Evolutionary conservation across 108 stramenopile species (phyloP), one percentile per base, ranked within the genome.

Genomic region (Epithemia pelagica): DNA sequence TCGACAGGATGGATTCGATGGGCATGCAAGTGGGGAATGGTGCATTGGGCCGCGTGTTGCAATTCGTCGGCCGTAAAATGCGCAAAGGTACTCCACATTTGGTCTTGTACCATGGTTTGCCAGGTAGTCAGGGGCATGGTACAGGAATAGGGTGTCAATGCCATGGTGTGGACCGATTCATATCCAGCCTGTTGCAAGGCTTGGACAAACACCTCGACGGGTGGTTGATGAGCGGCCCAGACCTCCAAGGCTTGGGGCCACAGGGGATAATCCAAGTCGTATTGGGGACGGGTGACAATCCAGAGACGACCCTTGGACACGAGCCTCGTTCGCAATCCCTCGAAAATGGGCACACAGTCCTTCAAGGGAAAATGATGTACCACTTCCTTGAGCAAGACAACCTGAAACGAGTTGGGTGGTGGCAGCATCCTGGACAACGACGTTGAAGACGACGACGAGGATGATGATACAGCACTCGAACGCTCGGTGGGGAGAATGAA

Each of bases 61-160:
- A 88, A 56, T 57, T 88, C 84, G 2, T 71, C 65, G 62, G 81
- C 78, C 0, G 71, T 59, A 69, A 88, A 88, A 30, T 85, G 68
- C 28, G 83, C 66, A 77, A 88, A 88, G 8, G 84, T 88, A 66
- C 82, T 83, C 87, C 87, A 88, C 61, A 85, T 85, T 15, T 82
- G 72, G 0, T 69, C 30, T 52, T 65, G 68, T 1, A 88, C 62
- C 87, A 88, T 88, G 0, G 27, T 26, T 28, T 66, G 70, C 87
- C 87, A 88, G 52, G 71, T 23, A 1, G 52, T 21, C 28, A 83
- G 51, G 3, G 70, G 20, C 29, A 83, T 83, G 32, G 61, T 29
- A 63, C 79, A 80, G 0, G 72, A 56, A 64, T 85, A 85, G n/a
- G n/a, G n/a, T 46, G 37, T 10, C 15, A 10, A 5, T 10, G 15